Base-by-base conservation (phyloP, 202 grass and related monocot genomes). In the Carex arenaria region DNA sequence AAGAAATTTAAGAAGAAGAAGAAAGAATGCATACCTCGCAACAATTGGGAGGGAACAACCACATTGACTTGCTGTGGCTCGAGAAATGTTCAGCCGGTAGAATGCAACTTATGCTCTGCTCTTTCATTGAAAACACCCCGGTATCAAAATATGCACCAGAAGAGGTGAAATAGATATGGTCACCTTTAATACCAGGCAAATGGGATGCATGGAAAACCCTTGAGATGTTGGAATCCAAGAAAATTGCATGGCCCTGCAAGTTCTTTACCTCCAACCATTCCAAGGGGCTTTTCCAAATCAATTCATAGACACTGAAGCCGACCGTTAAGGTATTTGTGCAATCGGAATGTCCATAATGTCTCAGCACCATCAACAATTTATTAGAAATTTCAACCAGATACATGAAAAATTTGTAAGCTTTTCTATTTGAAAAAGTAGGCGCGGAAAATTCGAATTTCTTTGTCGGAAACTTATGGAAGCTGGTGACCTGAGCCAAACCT, bases 91-190 rank as follows among this genome's bases (percentile, higher is more conserved):
- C 28, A 34, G 72, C 26, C 1, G 72, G 52, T 22, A 77, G 51
- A 34, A 77, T 57, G 23, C 23, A 4, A 19, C 72, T 36, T 55
- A 34, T 57, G 3, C 28, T 55, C 52, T 34, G 72, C 26, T 77
- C 28, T 31, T 30, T 77, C 49, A 77, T 32, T 18, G 72, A 77
- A 57, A 77, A 77, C 72, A 77, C 72, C 26, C 72, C 72, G 7
- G 72, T 77, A 77, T 77, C 72, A 10, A 77, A 77, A 15, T 10
- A 77, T 14, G 8, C 49, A 26, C 15, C 10, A 10, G 13, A 57
- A 57, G 72, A 57, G 72, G 72, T 57, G 49, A 77, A 77, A 34
- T 77, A 77, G 52, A 77, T 77, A 31, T 77, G 72, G 7, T 77
- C 72, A n/a, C 52, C 72, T n/a, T 77, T 77, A 9, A 77, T 77